Evolutionary conservation across 345 rosid species (phyloP).

Genomic region (Brassica carinata): DNA sequence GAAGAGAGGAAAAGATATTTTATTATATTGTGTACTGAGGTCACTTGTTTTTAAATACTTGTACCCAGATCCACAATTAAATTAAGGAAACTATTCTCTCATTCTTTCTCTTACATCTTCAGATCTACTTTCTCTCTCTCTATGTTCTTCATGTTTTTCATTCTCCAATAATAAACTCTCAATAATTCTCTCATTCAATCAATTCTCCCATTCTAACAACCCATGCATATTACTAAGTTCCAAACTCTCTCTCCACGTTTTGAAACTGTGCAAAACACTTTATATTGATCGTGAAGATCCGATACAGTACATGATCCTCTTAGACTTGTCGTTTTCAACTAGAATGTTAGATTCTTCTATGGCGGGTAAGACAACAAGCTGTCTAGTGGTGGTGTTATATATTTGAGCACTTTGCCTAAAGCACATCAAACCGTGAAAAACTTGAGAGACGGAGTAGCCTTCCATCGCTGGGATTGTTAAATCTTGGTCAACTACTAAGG

Average conservation of each 20-base stretch:
- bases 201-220: no score
- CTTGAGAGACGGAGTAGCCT: conserved; percentile 5
- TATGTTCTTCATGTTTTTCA: no score
- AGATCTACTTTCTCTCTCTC: no score
- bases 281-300: conserved; percentile 23
- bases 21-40: no score
- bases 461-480: conserved; percentile 1
- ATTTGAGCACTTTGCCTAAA: neutral
- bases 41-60: no score
- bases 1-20: no score
- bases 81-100: no score
- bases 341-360: conserved; percentile 15
- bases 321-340: neutral
- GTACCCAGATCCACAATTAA: no score
- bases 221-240: no score
- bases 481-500: conserved; percentile 1
- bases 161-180: no score
- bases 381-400: conserved; percentile 22
- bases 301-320: neutral
- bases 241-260: neutral
- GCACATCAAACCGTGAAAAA: conserved; percentile 18
- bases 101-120: no score
- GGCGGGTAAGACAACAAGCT: conserved; percentile 19
- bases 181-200: no score
- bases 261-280: conserved; percentile 21